Percentiles rank a stretch among this genome's conserved stretches.
Conservation (phyloP, 495 filamentous ascomycete genomes). For the Hypoxylon subgilvum region DNA sequence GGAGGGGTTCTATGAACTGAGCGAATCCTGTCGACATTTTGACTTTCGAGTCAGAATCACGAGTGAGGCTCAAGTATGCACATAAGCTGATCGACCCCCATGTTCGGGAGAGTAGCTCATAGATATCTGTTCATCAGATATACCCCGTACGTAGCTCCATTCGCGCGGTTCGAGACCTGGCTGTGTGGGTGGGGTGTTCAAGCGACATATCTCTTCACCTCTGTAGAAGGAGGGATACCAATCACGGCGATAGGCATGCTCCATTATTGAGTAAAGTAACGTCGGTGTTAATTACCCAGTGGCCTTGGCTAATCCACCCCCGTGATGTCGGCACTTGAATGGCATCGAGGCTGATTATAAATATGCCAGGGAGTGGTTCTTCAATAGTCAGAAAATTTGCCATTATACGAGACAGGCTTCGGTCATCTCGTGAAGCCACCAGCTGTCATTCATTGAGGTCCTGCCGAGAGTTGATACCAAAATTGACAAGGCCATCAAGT, state of each 20-base stretch:
- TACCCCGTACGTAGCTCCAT: background rate
- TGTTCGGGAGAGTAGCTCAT: no score
- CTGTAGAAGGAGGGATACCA: conserved; percentile 5
- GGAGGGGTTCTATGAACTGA: conserved; percentile 6
- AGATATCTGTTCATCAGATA: background rate
- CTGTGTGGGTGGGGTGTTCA: conserved; percentile 19
- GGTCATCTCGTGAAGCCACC: background rate
- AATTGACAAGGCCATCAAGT: background rate
- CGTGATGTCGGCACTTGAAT: conserved; percentile 23
- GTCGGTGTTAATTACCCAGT: conserved; percentile 9
- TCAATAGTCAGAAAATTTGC: background rate
- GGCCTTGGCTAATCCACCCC: background rate
- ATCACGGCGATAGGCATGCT: conserved; percentile 14
- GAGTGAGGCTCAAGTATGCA: background rate
- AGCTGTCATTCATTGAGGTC: background rate
- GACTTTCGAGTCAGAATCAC: background rate
- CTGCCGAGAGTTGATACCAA: background rate
- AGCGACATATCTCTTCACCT: background rate
- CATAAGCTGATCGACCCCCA: background rate
- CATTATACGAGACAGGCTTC: background rate
- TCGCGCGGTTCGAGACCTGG: background rate
- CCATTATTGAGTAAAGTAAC: background rate
- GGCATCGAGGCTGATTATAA: background rate
- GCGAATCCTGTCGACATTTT: conserved; percentile 19
- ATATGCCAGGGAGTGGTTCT: background rate